Evolutionary conservation across 305 asterid genomes (phyloP).

Genomic region (Stenogyne calaminthoides): DNA sequence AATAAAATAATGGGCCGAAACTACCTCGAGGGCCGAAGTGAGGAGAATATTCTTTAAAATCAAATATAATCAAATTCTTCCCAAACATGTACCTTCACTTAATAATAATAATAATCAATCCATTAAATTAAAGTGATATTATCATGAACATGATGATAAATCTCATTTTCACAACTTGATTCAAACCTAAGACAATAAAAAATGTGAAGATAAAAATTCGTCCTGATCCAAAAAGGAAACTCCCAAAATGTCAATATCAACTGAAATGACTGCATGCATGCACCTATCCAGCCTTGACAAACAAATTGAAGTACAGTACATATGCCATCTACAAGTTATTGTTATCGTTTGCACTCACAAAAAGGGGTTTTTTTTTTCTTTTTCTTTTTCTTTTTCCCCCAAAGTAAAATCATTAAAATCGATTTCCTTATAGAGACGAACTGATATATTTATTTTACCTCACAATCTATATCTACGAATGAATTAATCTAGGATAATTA

Average conservation of each 20-base stretch:
- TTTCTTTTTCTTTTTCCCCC: too few species aligned
- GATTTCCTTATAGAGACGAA: too few species aligned
- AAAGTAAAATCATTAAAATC: background rate
- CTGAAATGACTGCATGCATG: constrained; percentile 33
- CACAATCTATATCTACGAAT: too few species aligned
- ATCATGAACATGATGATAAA: too few species aligned
- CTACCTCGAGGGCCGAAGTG: too few species aligned
- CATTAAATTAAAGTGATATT: too few species aligned
- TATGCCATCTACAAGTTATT: background rate
- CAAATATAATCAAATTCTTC: too few species aligned
- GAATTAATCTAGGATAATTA: background rate
- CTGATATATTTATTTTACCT: too few species aligned
- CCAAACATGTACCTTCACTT: too few species aligned
- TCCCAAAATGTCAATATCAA: constrained; percentile 23
- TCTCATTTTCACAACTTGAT: background rate
- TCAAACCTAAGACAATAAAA: background rate
- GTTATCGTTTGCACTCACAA: background rate
- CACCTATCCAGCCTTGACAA: constrained; percentile 3
- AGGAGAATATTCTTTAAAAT: too few species aligned
- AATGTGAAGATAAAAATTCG: constrained; percentile 22
- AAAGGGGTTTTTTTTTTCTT: background rate
- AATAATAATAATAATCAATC: too few species aligned
- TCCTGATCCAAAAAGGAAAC: constrained; percentile 28
- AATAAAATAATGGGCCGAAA: too few species aligned
- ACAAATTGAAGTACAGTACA: background rate